Conservation (phyloP, 192 early-diverging fungal genomes). For the Backusella westeae region DNA sequence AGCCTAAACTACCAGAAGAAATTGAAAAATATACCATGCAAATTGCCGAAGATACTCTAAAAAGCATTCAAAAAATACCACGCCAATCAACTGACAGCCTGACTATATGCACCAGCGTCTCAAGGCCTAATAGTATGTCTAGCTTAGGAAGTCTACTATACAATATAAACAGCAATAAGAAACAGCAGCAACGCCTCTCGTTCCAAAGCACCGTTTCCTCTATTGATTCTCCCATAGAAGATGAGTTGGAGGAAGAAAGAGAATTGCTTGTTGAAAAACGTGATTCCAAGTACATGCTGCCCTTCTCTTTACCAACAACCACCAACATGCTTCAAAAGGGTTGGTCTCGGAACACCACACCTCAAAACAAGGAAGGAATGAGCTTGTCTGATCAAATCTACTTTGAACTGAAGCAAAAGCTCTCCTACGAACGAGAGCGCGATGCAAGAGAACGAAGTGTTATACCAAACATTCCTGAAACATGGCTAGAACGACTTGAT, state of each 20-base stretch:
- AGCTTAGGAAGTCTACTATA: conserved; percentile 11
- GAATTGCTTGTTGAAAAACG: conserved; percentile 51
- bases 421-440: conserved; percentile 8
- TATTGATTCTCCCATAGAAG: conserved; percentile 17
- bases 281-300: conserved; percentile 52
- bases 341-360: conserved; percentile 8
- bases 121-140: conserved; percentile 13
- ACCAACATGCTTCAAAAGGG: conserved; percentile 32
- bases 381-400: conserved; percentile 17
- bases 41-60: conserved; percentile 66
- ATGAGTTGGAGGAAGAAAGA: conserved; percentile 37
- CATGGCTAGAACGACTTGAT: conserved; percentile 31
- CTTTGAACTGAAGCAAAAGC: conserved; percentile 8
- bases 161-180: not conserved
- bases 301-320: conserved; percentile 63
- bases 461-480: conserved; percentile 32
- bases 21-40: conserved; percentile 78
- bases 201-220: conserved; percentile 2
- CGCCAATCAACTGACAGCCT: not conserved
- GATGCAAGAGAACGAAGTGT: conserved; percentile 23
- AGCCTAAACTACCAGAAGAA: conserved; percentile 68
- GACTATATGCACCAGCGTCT: not conserved
- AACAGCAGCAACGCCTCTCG: not conserved
- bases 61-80: conserved; percentile 20
- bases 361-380: conserved; percentile 1